These are phyloP conservation scores for Penicillium psychrosexuale DNA, from an alignment of 2,329 filamentous ascomycete species.

Conservation along the genomic window DNA sequence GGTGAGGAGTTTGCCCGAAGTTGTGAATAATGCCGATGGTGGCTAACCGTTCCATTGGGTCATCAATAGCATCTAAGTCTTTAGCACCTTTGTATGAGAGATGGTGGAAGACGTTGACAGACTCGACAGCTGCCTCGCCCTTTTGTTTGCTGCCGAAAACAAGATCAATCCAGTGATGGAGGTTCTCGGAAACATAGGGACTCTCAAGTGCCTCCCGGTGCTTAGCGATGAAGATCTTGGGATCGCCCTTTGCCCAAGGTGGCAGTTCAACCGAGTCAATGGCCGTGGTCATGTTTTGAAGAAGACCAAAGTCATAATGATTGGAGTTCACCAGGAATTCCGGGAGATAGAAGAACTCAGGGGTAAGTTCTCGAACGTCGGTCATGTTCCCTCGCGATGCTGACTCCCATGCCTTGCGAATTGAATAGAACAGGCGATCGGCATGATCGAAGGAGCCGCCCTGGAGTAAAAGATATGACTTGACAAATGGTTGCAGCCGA, in stretches of 20 bases:
- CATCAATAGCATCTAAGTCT: slow-evolving; percentile 85
- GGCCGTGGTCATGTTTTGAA: slow-evolving; percentile 73
- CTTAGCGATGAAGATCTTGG: slow-evolving; percentile 91
- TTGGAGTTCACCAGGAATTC: slow-evolving; percentile 96
- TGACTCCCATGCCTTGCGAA: slow-evolving; percentile 86
- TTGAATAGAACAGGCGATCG: slow-evolving; percentile 90
- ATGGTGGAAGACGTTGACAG: slow-evolving; percentile 92
- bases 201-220: slow-evolving; percentile 95
- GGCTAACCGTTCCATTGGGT: slow-evolving; percentile 79
- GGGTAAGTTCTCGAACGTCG: slow-evolving; percentile 90
- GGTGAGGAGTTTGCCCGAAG: slow-evolving; percentile 94
- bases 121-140: slow-evolving; percentile 86
- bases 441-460: slow-evolving; percentile 96
- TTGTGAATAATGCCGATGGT: slow-evolving; percentile 98
- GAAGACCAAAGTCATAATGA: slow-evolving; percentile 84
- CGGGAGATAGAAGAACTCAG: slow-evolving; percentile 94
- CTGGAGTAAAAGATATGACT: slow-evolving; percentile 89
- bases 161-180: slow-evolving; percentile 94
- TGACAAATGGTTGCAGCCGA: slow-evolving; percentile 89
- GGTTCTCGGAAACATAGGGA: slow-evolving; percentile 80
- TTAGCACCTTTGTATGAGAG: slow-evolving; percentile 92
- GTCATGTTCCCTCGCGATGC: slow-evolving; percentile 87
- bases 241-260: slow-evolving; percentile 94
- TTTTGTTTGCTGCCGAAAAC: slow-evolving; percentile 93
- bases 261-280: slow-evolving; percentile 89